Percentiles rank a stretch among this genome's conserved stretches.
phyloP scores from a whole-genome alignment of 2,329 filamentous ascomycete species.

The Neonectria faginata region DNA sequence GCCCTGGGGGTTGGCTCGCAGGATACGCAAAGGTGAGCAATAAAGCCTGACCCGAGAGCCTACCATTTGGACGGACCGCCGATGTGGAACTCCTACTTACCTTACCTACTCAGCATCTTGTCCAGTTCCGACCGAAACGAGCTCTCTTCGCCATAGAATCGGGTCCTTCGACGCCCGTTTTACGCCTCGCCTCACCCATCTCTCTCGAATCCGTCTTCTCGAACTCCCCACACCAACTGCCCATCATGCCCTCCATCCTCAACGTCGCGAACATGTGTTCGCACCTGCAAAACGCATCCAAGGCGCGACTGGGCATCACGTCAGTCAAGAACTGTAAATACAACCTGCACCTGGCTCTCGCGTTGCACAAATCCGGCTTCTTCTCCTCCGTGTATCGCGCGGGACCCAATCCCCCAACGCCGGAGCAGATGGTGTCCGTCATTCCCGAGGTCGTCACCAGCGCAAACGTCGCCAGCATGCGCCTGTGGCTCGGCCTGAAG shows the following conservation, averaged over 20 bases:
- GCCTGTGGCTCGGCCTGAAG: conserved; percentile 91
- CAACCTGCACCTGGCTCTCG: conserved; percentile 80
- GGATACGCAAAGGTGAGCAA: conserved; percentile 31
- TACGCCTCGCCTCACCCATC: background rate
- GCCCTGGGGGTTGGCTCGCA: conserved; percentile 3
- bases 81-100: conserved; percentile 24
- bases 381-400: conserved; percentile 81
- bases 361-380: conserved; percentile 85
- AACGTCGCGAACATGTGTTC: conserved; percentile 86
- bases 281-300: conserved; percentile 89
- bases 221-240: conserved; percentile 6
- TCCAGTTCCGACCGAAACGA: conserved; percentile 16
- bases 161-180: background rate
- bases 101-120: conserved; percentile 14
- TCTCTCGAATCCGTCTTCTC: background rate
- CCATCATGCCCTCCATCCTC: conserved; percentile 65
- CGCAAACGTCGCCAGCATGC: conserved; percentile 77
- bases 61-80: conserved; percentile 4
- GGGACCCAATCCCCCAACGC: conserved; percentile 67
- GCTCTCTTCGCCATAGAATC: conserved; percentile 1
- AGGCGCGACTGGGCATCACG: conserved; percentile 85
- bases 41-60: background rate
- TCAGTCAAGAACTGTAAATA: conserved; percentile 84
- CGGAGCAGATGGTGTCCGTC: conserved; percentile 57
- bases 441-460: conserved; percentile 71